phyloP scores from a whole-genome alignment of 2,329 filamentous ascomycete genomes.

The Phaeosphaeria sp. region DNA sequence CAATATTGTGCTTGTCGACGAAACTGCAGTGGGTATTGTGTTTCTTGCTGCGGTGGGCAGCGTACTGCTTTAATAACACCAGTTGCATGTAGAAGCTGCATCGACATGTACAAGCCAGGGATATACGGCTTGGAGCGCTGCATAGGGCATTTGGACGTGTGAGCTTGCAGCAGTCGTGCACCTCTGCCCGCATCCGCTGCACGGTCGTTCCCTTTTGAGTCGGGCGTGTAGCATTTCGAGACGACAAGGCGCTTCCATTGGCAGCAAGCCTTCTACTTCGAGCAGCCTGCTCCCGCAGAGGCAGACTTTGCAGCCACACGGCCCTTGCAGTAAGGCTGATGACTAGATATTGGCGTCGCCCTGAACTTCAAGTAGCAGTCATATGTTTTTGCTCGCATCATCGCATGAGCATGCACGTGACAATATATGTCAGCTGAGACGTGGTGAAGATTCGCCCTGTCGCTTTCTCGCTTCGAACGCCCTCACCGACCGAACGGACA shows the following conservation, averaged over 20 bases:
- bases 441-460: constrained; percentile 30
- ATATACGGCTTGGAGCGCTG: constrained; percentile 25
- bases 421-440: neutral
- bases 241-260: constrained; percentile 32
- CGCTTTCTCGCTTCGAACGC: constrained; percentile 29
- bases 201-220: constrained; percentile 38
- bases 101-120: constrained; percentile 33
- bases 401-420: neutral
- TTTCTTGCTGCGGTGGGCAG: constrained; percentile 29
- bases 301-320: constrained; percentile 28
- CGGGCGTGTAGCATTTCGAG: constrained; percentile 32
- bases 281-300: constrained; percentile 24
- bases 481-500: constrained; percentile 12
- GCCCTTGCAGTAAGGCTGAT: constrained; percentile 47
- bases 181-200: constrained; percentile 32
- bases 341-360: constrained; percentile 8
- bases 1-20: constrained; percentile 22
- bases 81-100: constrained; percentile 26
- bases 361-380: neutral
- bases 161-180: constrained; percentile 41
- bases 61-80: constrained; percentile 38
- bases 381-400: neutral
- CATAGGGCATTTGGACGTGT: constrained; percentile 31
- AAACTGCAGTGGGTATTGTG: constrained; percentile 33
- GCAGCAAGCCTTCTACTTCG: constrained; percentile 31